phyloP scores from a whole-genome alignment of 139 green algal genomes.

The Nannochloris sp. region DNA sequence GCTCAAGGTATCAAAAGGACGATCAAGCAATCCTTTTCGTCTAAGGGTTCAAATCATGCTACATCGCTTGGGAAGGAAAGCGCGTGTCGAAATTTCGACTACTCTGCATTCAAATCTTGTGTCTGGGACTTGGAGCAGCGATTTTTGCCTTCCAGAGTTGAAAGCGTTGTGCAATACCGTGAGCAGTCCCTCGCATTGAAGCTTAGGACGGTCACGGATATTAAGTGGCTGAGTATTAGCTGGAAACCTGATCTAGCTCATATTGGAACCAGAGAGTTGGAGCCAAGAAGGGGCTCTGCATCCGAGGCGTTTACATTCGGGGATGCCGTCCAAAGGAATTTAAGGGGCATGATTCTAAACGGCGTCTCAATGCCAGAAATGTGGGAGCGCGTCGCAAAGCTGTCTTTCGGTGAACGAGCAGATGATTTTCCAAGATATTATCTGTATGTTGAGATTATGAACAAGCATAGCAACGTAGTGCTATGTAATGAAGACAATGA shows the following conservation, averaged over 20 bases:
- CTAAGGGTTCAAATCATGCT: no score
- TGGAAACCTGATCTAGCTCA: conserved; percentile 55
- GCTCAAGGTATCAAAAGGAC: neutral
- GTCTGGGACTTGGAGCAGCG: conserved; percentile 28
- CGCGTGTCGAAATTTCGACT: conserved; percentile 38
- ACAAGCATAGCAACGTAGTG: conserved; percentile 56
- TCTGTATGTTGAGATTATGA: conserved; percentile 66
- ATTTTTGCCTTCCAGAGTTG: neutral
- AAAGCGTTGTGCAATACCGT: conserved; percentile 51
- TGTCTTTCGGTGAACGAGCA: conserved; percentile 50
- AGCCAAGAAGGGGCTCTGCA: conserved; percentile 18
- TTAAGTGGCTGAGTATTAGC: conserved; percentile 61
- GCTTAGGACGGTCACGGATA: conserved; percentile 26
- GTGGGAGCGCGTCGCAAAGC: conserved; percentile 63
- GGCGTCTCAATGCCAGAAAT: conserved; percentile 37
- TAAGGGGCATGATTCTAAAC: conserved; percentile 53
- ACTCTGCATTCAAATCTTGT: conserved; percentile 45
- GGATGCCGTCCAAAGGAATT: conserved; percentile 18
- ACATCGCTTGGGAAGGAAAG: neutral
- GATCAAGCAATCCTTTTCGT: no score
- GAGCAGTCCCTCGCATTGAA: conserved; percentile 41
- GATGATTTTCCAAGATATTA: neutral
- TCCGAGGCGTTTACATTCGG: conserved; percentile 40
- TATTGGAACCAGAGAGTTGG: conserved; percentile 22
- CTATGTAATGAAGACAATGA: conserved; percentile 23